Evolutionary conservation across 768 basidiomycete species (phyloP), one percentile per base, ranked within the genome.

Genomic region (Botryobasidium botryosum): DNA sequence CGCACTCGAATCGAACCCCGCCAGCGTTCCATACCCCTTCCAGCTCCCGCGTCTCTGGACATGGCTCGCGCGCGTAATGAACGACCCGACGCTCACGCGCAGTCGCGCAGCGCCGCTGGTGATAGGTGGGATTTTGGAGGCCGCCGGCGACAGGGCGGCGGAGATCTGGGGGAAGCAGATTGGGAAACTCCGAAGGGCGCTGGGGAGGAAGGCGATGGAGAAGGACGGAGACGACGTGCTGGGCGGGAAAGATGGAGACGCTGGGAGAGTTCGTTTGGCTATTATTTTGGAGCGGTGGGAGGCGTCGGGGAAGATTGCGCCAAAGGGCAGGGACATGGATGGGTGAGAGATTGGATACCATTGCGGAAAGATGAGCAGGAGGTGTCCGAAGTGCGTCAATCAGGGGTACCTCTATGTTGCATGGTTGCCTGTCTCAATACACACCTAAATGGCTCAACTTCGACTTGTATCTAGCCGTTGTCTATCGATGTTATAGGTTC

Each of bases 21-120:
- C 33, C 55, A 60, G 40, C 71, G 50, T 79, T 46, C 60, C 73
- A 44, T 55, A 55, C 21, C 62, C 71, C 61, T 82, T 77, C 57
- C 73, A 74, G 53, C 55, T 72, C 25, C 69, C 78, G 2, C 64
- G 76, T 43, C 72, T 68, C 50, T 88, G 84, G 84, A 64, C 65
- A 6, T 85, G 78, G 68, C 69, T 85, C 52, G 67, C 75, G 38
- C 66, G 83, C 50, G 65, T 85, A 53, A 51, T 76, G 47, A 63
- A 61, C 43, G 68, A 74, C 41, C 62, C 64, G 35, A 57, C 60
- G 42, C 53, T 85, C 47, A 58, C 82, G 35, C 65, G 64, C 49
- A 66, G 68, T n/a, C 58, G 72, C 5, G 68, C 79, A 10, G 78
- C 76, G 5, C 68, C 81, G 15, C 69, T 78, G 52, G 55, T 85